Percentiles rank a stretch among this genome's conserved stretches.
Conservation (phyloP, 2,329 filamentous ascomycete species). For the Colletotrichum melonis region DNA sequence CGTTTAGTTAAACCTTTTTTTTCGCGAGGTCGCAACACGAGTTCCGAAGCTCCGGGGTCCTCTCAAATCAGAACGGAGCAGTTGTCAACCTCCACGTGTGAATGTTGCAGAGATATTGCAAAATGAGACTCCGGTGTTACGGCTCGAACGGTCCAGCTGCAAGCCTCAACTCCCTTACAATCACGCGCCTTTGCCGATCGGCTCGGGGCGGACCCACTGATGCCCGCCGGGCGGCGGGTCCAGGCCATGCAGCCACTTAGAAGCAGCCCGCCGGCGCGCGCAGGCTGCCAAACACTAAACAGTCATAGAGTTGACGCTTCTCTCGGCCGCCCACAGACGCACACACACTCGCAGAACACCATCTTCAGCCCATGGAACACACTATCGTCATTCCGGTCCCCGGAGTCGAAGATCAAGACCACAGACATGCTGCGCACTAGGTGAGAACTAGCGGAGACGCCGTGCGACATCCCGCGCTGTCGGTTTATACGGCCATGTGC, state of each 20-base stretch:
- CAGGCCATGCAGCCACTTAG: conserved; percentile 7
- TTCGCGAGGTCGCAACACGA: neutral
- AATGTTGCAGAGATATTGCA: neutral
- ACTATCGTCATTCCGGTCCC: conserved; percentile 1
- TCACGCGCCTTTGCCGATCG: conserved; percentile 8
- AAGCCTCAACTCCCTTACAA: neutral
- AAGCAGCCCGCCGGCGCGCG: conserved; percentile 28
- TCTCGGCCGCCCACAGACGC: neutral
- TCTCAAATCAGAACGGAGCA: neutral
- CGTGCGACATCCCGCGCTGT: conserved; percentile 16
- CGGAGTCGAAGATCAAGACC: neutral
- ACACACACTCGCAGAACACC: neutral
- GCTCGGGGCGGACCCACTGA: conserved; percentile 16
- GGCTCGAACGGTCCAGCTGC: neutral
- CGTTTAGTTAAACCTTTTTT: neutral
- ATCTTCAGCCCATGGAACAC: neutral
- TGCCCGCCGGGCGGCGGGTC: conserved; percentile 32
- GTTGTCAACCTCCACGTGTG: neutral
- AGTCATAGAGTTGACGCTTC: neutral
- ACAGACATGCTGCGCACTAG: neutral
- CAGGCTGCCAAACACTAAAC: neutral
- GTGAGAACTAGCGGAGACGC: conserved; percentile 8
- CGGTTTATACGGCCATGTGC: neutral
- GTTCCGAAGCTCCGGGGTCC: neutral
- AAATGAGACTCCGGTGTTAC: neutral